Percentiles rank a stretch among this genome's conserved stretches.
Evolutionary conservation across 495 filamentous ascomycete species (phyloP).

Genomic region (Bathelium albidoporum): DNA sequence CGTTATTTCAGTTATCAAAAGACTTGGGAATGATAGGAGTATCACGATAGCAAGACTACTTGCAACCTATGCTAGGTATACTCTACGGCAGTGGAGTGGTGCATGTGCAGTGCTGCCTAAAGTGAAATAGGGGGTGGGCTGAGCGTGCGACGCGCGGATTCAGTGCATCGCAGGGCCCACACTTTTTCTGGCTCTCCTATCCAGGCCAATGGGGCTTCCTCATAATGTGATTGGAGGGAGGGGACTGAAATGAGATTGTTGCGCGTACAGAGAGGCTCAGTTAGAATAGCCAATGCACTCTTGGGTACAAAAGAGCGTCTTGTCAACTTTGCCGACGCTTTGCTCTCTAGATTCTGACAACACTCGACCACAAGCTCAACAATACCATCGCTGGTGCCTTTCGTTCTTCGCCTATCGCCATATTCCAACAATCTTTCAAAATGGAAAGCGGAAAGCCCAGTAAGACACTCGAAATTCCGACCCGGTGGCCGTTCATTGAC

Average conservation of each 20-base stretch:
- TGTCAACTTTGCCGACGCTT: neutral
- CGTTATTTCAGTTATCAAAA: neutral
- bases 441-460: neutral
- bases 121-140: neutral
- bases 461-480: neutral
- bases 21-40: neutral
- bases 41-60: neutral
- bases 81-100: neutral
- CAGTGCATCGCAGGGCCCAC: no score
- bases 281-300: no score
- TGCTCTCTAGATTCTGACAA: neutral
- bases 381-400: neutral
- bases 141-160: neutral
- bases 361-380: neutral
- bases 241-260: neutral
- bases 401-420: neutral
- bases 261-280: no score
- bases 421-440: neutral
- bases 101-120: neutral
- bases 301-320: neutral
- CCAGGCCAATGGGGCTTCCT: neutral
- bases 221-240: neutral
- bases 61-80: neutral
- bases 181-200: neutral
- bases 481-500: neutral